Conservation (phyloP, 2,329 filamentous ascomycete genomes). For the Pyrenochaeta sp. region DNA sequence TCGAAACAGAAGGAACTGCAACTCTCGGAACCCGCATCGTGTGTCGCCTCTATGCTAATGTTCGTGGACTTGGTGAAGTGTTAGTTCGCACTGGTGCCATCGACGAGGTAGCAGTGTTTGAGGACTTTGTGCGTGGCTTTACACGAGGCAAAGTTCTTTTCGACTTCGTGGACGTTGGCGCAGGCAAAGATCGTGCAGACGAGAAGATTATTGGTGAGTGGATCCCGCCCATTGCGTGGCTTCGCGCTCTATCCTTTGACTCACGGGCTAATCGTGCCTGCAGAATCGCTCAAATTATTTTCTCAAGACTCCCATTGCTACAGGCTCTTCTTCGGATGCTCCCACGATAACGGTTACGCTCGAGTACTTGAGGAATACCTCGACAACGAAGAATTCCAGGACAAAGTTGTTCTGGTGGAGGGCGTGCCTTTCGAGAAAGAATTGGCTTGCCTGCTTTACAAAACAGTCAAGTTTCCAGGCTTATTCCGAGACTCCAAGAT, state of each 20-base stretch:
- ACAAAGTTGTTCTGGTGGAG: slow-evolving; percentile 64
- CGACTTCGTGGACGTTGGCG: slow-evolving; percentile 56
- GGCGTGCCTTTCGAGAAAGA: slow-evolving; percentile 64
- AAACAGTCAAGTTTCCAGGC: slow-evolving; percentile 57
- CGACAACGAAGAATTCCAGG: slow-evolving; percentile 53
- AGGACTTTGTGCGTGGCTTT: slow-evolving; percentile 64
- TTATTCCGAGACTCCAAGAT: slow-evolving; percentile 64
- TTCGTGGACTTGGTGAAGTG: slow-evolving; percentile 58
- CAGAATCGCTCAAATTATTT: slow-evolving; percentile 63
- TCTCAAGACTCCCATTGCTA: slow-evolving; percentile 67
- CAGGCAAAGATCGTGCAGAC: slow-evolving; percentile 55
- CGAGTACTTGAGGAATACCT: slow-evolving; percentile 59
- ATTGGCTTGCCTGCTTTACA: slow-evolving; percentile 59
- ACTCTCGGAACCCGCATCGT: slow-evolving; percentile 56
- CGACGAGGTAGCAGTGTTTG: slow-evolving; percentile 51
- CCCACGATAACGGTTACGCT: slow-evolving; percentile 63
- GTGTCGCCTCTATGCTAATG: slow-evolving; percentile 62
- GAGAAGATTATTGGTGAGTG: slow-evolving; percentile 58
- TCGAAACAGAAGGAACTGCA: slow-evolving; percentile 49
- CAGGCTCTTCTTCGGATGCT: slow-evolving; percentile 67
- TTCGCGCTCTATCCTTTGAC: too few relatives aligned
- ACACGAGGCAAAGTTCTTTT: slow-evolving; percentile 57
- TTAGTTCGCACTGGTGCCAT: slow-evolving; percentile 57
- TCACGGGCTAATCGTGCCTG: not conserved
- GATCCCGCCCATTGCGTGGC: not conserved